These are phyloP conservation scores for Colletotrichum sp. DNA, from an alignment of 2,329 filamentous ascomycete species.

Conservation along the genomic window DNA sequence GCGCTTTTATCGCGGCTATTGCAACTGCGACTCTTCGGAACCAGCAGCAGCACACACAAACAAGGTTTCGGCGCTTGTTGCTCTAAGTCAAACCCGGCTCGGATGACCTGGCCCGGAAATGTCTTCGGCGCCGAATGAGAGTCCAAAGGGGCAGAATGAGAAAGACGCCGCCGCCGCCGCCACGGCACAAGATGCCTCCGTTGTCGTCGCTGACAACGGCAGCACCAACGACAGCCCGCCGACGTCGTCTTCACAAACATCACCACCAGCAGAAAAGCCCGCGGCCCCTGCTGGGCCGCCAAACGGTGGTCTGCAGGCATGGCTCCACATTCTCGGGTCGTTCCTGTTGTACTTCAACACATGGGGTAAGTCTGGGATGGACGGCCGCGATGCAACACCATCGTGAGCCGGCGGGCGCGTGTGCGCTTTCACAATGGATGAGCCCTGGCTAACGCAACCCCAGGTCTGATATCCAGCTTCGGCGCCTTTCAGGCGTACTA, in stretches of 20 bases:
- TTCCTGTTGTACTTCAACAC: slow-evolving; percentile 56
- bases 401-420: not conserved
- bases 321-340: slow-evolving; percentile 51
- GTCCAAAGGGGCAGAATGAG: not conserved
- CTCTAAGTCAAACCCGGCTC: not conserved
- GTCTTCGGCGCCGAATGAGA: not conserved
- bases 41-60: too few relatives aligned
- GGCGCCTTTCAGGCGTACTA: slow-evolving; percentile 62
- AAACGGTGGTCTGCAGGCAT: slow-evolving; percentile 41
- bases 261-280: slow-evolving; percentile 2
- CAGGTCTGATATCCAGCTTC: slow-evolving; percentile 46
- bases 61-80: not conserved
- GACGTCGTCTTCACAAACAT: slow-evolving; percentile 1
- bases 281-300: not conserved
- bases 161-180: not conserved
- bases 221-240: not conserved
- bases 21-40: not conserved
- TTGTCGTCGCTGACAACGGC: not conserved
- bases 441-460: not conserved
- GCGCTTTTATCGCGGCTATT: not conserved
- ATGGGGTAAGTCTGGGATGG: slow-evolving; percentile 1
- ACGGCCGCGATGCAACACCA: not conserved
- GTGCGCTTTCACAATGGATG: not conserved
- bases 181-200: not conserved
- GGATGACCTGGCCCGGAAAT: not conserved